Conservation (phyloP, 768 basidiomycete genomes). For the Coprinopsis marcescibilis region DNA sequence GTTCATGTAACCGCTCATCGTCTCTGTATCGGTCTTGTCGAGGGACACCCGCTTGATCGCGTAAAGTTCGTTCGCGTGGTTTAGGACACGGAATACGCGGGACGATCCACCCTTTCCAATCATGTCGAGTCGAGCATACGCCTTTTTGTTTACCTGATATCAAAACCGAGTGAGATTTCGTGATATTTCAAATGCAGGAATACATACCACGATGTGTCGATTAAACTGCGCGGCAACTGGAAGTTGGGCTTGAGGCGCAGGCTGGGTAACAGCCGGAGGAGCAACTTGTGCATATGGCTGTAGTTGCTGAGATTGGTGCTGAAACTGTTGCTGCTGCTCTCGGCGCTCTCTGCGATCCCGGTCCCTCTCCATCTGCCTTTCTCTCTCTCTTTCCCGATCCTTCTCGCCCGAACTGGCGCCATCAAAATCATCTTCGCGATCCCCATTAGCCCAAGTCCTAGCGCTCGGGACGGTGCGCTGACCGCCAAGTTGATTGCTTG, state of each 20-base stretch:
- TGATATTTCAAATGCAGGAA: constrained; percentile 3
- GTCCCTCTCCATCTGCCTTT: constrained; percentile 22
- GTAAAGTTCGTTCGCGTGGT: constrained; percentile 65
- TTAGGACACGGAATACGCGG: constrained; percentile 91
- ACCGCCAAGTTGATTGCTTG: constrained; percentile 27
- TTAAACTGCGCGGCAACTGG: constrained; percentile 30
- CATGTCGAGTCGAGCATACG: constrained; percentile 80
- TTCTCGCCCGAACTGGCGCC: constrained; percentile 30
- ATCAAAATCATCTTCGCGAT: constrained; percentile 33
- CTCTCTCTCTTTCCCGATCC: constrained; percentile 28
- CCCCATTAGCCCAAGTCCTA: constrained; percentile 43
- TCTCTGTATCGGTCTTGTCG: constrained; percentile 84
- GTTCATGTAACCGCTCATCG: constrained; percentile 90
- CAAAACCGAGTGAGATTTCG: background rate
- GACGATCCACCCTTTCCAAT: constrained; percentile 94
- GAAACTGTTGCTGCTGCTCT: constrained; percentile 22
- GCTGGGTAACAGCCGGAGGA: constrained; percentile 5
- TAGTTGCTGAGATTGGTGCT: constrained; percentile 22
- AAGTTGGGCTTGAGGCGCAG: constrained; percentile 27
- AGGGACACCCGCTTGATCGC: constrained; percentile 92
- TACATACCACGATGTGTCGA: constrained; percentile 33
- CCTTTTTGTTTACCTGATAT: constrained; percentile 68
- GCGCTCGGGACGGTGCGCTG: constrained; percentile 20
- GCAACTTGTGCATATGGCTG: constrained; percentile 26
- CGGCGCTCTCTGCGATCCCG: constrained; percentile 22